These are phyloP conservation scores for Selaginella tamariscina DNA, from an alignment of 75 land plant species.

Conservation along the genomic window DNA sequence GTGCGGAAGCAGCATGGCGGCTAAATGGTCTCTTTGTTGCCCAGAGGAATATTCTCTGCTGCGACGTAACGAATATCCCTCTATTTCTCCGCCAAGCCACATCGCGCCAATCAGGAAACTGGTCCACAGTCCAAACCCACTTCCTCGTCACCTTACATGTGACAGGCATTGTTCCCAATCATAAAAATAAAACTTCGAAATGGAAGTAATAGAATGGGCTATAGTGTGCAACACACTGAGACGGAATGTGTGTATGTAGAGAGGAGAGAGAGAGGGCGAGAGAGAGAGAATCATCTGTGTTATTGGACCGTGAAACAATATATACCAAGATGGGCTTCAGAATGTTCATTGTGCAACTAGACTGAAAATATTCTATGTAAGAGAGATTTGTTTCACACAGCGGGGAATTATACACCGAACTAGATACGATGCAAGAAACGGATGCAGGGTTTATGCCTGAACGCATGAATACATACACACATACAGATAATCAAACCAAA, in stretches of 20 bases:
- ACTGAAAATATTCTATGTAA: too few species aligned
- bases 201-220: not conserved
- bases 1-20: constrained; percentile 4
- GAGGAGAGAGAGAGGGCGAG: not conserved
- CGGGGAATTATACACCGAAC: too few species aligned
- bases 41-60: too few species aligned
- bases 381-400: too few species aligned
- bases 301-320: not conserved
- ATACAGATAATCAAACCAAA: not conserved
- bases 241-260: not conserved
- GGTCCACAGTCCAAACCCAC: not conserved
- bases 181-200: not conserved
- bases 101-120: not conserved
- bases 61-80: not conserved
- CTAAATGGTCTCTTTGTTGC: too few species aligned
- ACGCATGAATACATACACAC: too few species aligned
- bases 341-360: too few species aligned
- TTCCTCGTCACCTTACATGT: not conserved
- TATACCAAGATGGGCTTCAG: not conserved
- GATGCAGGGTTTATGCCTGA: too few species aligned
- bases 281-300: not conserved
- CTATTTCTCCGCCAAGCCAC: not conserved
- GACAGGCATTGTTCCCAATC: not conserved
- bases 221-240: not conserved
- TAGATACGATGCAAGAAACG: too few species aligned